Evolutionary conservation across 164 flowering plant species (phyloP), one percentile per base, ranked within the genome.

Genomic region (Santalum album): DNA sequence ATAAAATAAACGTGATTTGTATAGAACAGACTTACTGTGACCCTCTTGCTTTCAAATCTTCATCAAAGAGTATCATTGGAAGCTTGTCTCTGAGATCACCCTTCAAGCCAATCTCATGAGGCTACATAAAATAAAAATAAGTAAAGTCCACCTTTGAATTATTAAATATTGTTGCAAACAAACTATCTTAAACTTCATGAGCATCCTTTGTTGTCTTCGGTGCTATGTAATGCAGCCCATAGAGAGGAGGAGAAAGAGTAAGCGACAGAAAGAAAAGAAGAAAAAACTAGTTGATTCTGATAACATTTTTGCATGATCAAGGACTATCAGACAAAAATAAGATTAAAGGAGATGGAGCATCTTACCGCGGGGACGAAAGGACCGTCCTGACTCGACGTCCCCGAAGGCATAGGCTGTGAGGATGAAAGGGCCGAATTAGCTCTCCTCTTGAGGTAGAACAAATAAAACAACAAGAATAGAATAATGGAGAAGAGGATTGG

Each of bases 381-480:
- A 27, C 68, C 19, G 39, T 74, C 19, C 22, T 63, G 72, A 54
- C 64, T 60, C 18, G 61, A 56, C 18, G 24, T 63, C 39, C 58
- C 53, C 24, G 89, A 68, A 45, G 66, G 72, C 20, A 54, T 21
- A 9, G 69, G 56, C 18, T 72, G 66, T 43, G 82, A 17, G 10
- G 79, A 58, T 9, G 74, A 50, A 24, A 56, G 49, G 51, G 61
- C 34, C 20, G 81, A 55, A 55, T 9, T 29, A 9, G 81, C 69
- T 58, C 92, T 83, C 40, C 82, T 83, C 80, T 84, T 84, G 61
- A 87, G 89, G 65, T 87, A 87, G 62, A 87, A 87, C 71, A 83
- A 67, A 65, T 86, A 86, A 44, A 83, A 86, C 72, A 83, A 65
- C 42, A 86, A 68, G 21, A 86, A 67, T 44, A 83, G 84, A 59